Conservation (phyloP, 441 rosid genomes). For the Arabidopsis hybrid region DNA sequence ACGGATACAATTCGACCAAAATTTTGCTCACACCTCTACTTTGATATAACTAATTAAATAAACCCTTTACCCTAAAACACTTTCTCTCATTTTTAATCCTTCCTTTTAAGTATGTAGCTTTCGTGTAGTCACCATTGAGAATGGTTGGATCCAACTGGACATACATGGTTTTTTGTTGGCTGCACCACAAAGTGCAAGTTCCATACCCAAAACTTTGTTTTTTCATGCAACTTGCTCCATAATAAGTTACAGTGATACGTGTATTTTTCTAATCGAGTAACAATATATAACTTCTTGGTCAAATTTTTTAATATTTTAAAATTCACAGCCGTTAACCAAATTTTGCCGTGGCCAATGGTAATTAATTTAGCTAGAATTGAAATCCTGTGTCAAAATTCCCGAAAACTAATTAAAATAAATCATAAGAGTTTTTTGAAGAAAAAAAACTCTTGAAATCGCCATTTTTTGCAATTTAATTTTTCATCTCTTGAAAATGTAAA, state of each 20-base stretch:
- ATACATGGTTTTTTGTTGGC: conserved; percentile 8
- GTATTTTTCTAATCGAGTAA: neutral
- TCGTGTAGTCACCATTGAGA: conserved; percentile 20
- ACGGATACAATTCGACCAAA: neutral
- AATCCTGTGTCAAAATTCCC: too few species aligned
- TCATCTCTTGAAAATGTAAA: too few species aligned
- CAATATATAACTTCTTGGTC: neutral
- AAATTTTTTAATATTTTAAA: neutral
- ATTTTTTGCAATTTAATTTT: too few species aligned
- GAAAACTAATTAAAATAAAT: too few species aligned
- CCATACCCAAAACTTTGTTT: conserved; percentile 21
- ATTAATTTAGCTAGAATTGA: neutral
- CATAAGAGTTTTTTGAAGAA: too few species aligned
- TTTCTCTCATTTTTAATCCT: neutral
- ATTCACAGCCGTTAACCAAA: neutral
- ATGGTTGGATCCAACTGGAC: conserved; percentile 27
- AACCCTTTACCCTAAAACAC: neutral
- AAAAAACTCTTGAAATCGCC: too few species aligned
- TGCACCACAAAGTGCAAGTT: conserved; percentile 21
- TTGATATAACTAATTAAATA: too few species aligned
- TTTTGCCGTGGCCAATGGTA: neutral
- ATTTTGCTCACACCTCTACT: neutral
- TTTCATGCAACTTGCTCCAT: conserved; percentile 23
- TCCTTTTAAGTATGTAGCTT: neutral
- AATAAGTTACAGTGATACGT: neutral